A percentile compares a stretch with the other conserved stretches of the same genome.
phyloP scores from a whole-genome alignment of 257 asterid genomes.

The Lycium barbarum region DNA sequence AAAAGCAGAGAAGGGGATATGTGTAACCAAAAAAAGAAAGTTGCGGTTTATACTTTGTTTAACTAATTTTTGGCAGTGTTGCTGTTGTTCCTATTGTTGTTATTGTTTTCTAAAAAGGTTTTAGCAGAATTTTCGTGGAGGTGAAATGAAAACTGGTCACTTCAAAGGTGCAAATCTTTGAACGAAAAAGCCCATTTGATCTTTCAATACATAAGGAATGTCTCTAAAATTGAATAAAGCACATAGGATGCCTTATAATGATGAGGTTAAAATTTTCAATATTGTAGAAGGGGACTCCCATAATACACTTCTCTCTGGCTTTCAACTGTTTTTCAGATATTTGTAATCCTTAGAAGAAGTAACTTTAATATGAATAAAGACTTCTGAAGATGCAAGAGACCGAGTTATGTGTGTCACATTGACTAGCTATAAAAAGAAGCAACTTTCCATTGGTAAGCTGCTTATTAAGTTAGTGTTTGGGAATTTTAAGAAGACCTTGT shows the following conservation, averaged over 20 bases:
- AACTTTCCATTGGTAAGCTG: slow-evolving; percentile 4
- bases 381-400: not conserved
- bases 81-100: not conserved
- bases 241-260: not conserved
- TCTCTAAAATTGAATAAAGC: no score
- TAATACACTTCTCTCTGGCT: not conserved
- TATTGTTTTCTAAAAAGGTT: not conserved
- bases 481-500: not conserved
- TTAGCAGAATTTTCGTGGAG: not conserved
- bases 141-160: slow-evolving; percentile 3
- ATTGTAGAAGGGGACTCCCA: not conserved
- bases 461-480: not conserved
- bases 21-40: no score
- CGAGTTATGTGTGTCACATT: not conserved
- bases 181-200: no score
- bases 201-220: no score
- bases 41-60: not conserved
- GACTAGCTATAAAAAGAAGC: not conserved
- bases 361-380: not conserved
- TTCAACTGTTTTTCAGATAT: not conserved
- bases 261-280: not conserved
- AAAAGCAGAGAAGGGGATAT: not conserved
- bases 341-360: not conserved
- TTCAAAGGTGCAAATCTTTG: not conserved
- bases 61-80: not conserved